Evolutionary conservation across 2,329 filamentous ascomycete genomes (phyloP).

Genomic region (Aspergillus sp.): DNA sequence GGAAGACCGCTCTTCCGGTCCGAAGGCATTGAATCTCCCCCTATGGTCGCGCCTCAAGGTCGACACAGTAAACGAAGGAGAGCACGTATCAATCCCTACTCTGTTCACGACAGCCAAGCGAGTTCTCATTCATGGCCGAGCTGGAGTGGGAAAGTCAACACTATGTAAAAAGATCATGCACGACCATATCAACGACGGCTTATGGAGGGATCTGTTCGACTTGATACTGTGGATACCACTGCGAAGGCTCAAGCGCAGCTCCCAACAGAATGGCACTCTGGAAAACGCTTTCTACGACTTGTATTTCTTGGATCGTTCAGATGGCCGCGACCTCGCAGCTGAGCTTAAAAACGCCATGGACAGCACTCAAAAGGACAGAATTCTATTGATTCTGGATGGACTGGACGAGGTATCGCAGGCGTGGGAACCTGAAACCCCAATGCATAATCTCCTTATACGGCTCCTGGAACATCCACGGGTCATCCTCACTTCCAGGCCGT

Average conservation of each 20-base stretch:
- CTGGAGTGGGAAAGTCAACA: conserved; percentile 43
- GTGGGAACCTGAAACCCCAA: conserved; percentile 16
- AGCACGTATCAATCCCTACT: conserved; percentile 18
- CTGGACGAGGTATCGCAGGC: conserved; percentile 43
- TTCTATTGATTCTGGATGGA: conserved; percentile 46
- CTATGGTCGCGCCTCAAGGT: conserved; percentile 29
- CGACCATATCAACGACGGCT: conserved; percentile 25
- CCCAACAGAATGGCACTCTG: not conserved
- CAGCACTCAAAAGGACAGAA: conserved; percentile 16
- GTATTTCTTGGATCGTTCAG: not conserved
- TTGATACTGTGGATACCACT: conserved; percentile 9
- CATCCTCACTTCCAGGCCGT: conserved; percentile 45
- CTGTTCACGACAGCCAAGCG: conserved; percentile 33
- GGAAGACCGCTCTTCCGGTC: not conserved
- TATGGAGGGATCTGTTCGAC: conserved; percentile 3
- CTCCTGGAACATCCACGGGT: conserved; percentile 37
- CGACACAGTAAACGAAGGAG: conserved; percentile 19
- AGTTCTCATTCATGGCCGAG: conserved; percentile 38
- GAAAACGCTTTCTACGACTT: not conserved
- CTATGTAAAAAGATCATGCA: conserved; percentile 44
- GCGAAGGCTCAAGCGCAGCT: not conserved
- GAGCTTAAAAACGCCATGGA: not conserved
- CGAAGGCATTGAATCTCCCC: conserved; percentile 25
- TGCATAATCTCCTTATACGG: not conserved
- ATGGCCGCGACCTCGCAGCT: too few relatives aligned